Conservation (phyloP, 2,329 filamentous ascomycete genomes). For the Colletotrichum zoysiae region DNA sequence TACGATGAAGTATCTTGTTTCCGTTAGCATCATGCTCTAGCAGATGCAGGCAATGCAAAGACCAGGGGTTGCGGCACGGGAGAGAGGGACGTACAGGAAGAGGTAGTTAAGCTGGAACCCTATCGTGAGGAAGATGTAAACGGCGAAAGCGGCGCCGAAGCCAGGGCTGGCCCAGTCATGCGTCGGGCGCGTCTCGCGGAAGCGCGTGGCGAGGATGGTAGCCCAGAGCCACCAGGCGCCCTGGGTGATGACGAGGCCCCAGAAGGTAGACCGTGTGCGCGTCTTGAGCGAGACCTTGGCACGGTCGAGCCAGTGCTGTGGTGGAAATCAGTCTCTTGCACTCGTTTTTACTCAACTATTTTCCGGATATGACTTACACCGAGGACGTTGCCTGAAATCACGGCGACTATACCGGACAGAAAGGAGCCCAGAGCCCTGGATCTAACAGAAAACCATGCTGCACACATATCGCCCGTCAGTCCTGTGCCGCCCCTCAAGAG, state of each 20-base stretch:
- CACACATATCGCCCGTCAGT: slow-evolving; percentile 20
- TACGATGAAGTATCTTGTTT: slow-evolving; percentile 74
- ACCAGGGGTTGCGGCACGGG: not conserved
- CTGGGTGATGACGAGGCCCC: slow-evolving; percentile 66
- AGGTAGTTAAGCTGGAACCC: slow-evolving; percentile 82
- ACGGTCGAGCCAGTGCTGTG: slow-evolving; percentile 69
- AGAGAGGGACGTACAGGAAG: slow-evolving; percentile 65
- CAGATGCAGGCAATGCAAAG: not conserved
- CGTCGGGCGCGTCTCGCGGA: slow-evolving; percentile 65
- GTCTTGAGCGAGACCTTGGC: slow-evolving; percentile 64
- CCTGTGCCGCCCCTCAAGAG: not conserved
- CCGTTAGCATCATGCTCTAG: slow-evolving; percentile 2
- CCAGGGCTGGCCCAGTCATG: slow-evolving; percentile 75
- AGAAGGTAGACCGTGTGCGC: slow-evolving; percentile 68
- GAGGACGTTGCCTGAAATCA: slow-evolving; percentile 74
- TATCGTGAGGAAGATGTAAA: slow-evolving; percentile 75
- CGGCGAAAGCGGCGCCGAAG: slow-evolving; percentile 75
- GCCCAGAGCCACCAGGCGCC: slow-evolving; percentile 81
- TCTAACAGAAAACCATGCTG: slow-evolving; percentile 77
- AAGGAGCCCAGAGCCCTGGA: slow-evolving; percentile 78
- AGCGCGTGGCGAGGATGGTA: slow-evolving; percentile 73
- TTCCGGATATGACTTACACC: slow-evolving; percentile 58
- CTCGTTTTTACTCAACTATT: not conserved
- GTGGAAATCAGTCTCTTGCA: slow-evolving; percentile 30
- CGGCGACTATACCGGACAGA: slow-evolving; percentile 74